Conservation (phyloP, 106 monocot genomes). For the Acanthochlamys bracteata region DNA sequence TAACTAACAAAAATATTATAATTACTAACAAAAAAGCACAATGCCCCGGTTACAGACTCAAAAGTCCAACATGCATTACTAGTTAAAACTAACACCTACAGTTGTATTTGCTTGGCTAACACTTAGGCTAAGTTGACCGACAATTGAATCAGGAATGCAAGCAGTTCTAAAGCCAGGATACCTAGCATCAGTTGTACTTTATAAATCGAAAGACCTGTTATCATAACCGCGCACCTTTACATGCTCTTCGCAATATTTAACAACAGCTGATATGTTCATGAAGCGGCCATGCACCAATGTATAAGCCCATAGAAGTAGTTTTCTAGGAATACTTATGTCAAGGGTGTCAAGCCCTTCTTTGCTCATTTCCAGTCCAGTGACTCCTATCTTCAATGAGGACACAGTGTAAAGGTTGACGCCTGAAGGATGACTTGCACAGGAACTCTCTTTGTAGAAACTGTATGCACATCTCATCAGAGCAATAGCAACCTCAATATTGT, state of each 20-base stretch:
- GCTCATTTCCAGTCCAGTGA: slow-evolving; percentile 22
- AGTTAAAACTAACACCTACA: neutral
- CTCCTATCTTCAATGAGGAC: slow-evolving; percentile 21
- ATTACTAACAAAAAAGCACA: no score
- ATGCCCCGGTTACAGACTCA: no score
- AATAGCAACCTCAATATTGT: slow-evolving; percentile 69
- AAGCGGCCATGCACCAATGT: slow-evolving; percentile 84
- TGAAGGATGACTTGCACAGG: slow-evolving; percentile 69
- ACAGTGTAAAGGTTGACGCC: slow-evolving; percentile 76
- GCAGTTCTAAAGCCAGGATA: no score
- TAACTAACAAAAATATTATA: no score
- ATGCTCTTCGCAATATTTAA: slow-evolving; percentile 88
- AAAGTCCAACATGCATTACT: no score
- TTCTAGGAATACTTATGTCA: slow-evolving; percentile 92
- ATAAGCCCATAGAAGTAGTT: slow-evolving; percentile 91
- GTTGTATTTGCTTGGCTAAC: no score
- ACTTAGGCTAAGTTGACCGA: no score
- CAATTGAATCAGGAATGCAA: no score
- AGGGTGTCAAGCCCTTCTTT: slow-evolving; percentile 39
- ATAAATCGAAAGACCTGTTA: neutral
- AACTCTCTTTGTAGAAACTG: slow-evolving; percentile 82
- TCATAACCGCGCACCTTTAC: slow-evolving; percentile 39
- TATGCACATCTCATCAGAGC: slow-evolving; percentile 64
- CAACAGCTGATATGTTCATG: slow-evolving; percentile 63
- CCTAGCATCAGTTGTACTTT: no score